Evolutionary conservation across 805 yeast genomes (phyloP).

Genomic region (Pichia membranifaciens): DNA sequence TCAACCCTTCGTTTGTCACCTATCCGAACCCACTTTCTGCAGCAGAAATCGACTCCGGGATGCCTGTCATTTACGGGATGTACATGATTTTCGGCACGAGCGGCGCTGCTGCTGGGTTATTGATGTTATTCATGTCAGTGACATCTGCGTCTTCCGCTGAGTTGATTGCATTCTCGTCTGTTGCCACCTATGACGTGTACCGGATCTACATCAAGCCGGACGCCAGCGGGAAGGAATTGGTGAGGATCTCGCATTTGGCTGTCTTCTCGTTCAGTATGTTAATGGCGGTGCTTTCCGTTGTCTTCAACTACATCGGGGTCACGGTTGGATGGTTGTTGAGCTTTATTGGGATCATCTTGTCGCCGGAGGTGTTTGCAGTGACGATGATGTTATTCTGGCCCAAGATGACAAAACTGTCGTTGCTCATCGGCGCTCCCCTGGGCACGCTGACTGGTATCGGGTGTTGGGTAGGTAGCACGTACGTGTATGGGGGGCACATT

Average conservation of each 20-base stretch:
- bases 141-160: conserved; percentile 41
- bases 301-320: conserved; percentile 38
- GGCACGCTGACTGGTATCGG: conserved; percentile 50
- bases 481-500: conserved; percentile 22
- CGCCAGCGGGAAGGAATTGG: conserved; percentile 35
- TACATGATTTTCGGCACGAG: conserved; percentile 33
- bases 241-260: conserved; percentile 30
- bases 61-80: conserved; percentile 34
- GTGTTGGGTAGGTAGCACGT: conserved; percentile 34
- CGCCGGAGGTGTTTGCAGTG: conserved; percentile 33
- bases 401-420: conserved; percentile 22
- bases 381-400: conserved; percentile 34
- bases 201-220: conserved; percentile 35
- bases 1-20: conserved; percentile 32
- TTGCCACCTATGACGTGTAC: conserved; percentile 36
- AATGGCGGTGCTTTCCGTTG: conserved; percentile 34
- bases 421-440: conserved; percentile 40
- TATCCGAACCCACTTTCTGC: conserved; percentile 36
- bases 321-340: conserved; percentile 37
- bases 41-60: conserved; percentile 35
- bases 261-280: conserved; percentile 39
- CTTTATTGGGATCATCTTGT: conserved; percentile 35
- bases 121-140: conserved; percentile 38
- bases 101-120: conserved; percentile 37
- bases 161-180: conserved; percentile 36